Percentiles rank a stretch among this genome's conserved stretches.
Evolutionary conservation across 331 rosid genomes (phyloP).

Genomic region (Saraca asoca): DNA sequence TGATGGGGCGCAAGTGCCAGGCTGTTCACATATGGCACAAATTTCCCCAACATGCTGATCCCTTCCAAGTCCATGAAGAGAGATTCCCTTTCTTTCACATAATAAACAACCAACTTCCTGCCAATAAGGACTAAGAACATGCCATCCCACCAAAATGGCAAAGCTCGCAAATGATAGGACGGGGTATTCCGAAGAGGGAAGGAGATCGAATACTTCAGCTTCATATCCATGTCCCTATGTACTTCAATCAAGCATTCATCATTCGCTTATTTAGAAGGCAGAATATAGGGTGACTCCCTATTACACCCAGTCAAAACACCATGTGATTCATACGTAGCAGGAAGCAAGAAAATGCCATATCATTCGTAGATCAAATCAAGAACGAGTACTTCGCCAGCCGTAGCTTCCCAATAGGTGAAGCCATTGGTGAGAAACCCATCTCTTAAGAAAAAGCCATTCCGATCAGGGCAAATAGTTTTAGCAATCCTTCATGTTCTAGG

Average conservation of each 20-base stretch:
- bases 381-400: slow-evolving; percentile 27
- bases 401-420: slow-evolving; percentile 42
- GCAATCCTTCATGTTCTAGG: slow-evolving; percentile 39
- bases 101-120: slow-evolving; percentile 15
- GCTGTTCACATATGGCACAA: slow-evolving; percentile 46
- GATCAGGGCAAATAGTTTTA: slow-evolving; percentile 30
- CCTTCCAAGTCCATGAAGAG: not conserved
- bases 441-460: slow-evolving; percentile 5
- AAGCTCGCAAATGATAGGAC: slow-evolving; percentile 18
- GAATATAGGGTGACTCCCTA: slow-evolving; percentile 42
- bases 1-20: slow-evolving; percentile 28
- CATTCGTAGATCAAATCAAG: slow-evolving; percentile 40
- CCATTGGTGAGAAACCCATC: slow-evolving; percentile 40
- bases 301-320: slow-evolving; percentile 31
- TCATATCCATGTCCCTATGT: slow-evolving; percentile 39
- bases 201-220: slow-evolving; percentile 28
- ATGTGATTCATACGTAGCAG: slow-evolving; percentile 13
- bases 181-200: not conserved
- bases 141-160: slow-evolving; percentile 37
- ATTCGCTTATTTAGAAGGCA: slow-evolving; percentile 7
- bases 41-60: slow-evolving; percentile 1
- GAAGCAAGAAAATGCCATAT: slow-evolving; percentile 34
- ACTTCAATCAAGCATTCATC: slow-evolving; percentile 13
- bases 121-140: slow-evolving; percentile 27
- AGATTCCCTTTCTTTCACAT: slow-evolving; percentile 23